Percentiles rank a stretch among this genome's conserved stretches.
These are phyloP conservation scores for Exophiala xenobiotica DNA, from an alignment of 2,329 filamentous ascomycete species.

Conservation along the genomic window DNA sequence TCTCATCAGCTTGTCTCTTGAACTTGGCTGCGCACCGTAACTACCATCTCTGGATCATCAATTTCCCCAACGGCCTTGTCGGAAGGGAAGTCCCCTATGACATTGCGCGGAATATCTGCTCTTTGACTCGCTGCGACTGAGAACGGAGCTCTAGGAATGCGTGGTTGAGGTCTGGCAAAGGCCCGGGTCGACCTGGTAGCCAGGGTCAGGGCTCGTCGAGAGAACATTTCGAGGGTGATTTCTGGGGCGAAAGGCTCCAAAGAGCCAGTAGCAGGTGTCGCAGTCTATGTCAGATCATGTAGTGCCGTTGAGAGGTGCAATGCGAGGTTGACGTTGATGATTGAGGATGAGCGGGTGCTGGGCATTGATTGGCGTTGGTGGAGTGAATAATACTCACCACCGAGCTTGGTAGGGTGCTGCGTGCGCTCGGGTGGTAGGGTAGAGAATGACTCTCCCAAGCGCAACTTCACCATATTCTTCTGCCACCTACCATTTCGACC, in stretches of 20 bases:
- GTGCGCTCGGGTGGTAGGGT: not conserved
- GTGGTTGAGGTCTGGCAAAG: conserved; percentile 16
- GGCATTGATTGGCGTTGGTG: conserved; percentile 23
- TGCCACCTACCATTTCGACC: conserved; percentile 19
- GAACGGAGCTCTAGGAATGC: conserved; percentile 40
- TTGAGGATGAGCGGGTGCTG: conserved; percentile 14
- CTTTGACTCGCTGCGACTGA: conserved; percentile 40
- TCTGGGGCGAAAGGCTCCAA: conserved; percentile 11
- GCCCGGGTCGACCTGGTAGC: conserved; percentile 37
- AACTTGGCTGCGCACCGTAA: conserved; percentile 18
- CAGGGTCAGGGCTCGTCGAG: conserved; percentile 42
- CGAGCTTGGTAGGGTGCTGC: not conserved
- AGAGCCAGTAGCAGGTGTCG: conserved; percentile 8
- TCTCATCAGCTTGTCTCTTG: conserved; percentile 19
- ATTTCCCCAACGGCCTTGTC: conserved; percentile 37
- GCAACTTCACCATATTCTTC: conserved; percentile 17
- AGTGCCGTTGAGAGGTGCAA: not conserved
- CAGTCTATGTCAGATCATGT: conserved; percentile 16
- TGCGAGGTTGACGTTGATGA: conserved; percentile 9
- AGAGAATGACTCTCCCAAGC: conserved; percentile 6
- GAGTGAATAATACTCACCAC: too few species aligned
- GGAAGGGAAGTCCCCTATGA: not conserved
- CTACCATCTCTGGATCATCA: conserved; percentile 47
- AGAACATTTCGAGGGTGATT: conserved; percentile 41
- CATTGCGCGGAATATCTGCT: not conserved